Percentiles rank a stretch among this genome's conserved stretches.
Evolutionary conservation across 2,329 filamentous ascomycete species (phyloP).

Genomic region (Clathrospora elynae): DNA sequence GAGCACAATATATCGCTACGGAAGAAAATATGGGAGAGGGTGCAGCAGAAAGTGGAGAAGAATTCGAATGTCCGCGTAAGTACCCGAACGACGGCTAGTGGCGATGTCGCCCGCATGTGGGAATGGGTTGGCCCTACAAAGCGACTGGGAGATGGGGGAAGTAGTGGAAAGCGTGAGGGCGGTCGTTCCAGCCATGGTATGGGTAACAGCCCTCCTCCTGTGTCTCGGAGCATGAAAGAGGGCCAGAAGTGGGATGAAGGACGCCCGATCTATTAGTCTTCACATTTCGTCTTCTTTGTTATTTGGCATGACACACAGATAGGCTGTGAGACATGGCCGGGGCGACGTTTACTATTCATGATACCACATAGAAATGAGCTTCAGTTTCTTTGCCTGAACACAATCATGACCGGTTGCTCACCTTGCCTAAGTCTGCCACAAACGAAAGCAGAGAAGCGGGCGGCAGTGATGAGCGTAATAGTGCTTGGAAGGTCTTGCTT

Average conservation of each 20-base stretch:
- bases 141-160: conserved; percentile 52
- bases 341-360: conserved; percentile 24
- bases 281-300: conserved; percentile 4
- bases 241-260: conserved; percentile 54
- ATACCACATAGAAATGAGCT: conserved; percentile 35
- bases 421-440: too few relatives aligned
- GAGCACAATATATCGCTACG: conserved; percentile 78
- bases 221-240: conserved; percentile 40
- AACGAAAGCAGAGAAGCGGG: too few relatives aligned
- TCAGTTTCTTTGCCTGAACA: neutral
- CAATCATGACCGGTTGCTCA: too few relatives aligned
- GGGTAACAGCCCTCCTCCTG: conserved; percentile 38
- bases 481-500: too few relatives aligned
- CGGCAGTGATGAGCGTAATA: too few relatives aligned
- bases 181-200: conserved; percentile 42
- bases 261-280: conserved; percentile 52
- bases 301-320: conserved; percentile 3
- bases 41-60: conserved; percentile 83
- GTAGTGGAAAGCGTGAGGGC: conserved; percentile 39
- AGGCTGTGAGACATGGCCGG: neutral
- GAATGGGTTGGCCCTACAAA: conserved; percentile 69
- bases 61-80: conserved; percentile 89
- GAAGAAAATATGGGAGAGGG: conserved; percentile 81
- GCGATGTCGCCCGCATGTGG: conserved; percentile 66
- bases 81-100: conserved; percentile 64